phyloP scores from a whole-genome alignment of 148 eudicot genomes.

The Pouteria glomerata region DNA sequence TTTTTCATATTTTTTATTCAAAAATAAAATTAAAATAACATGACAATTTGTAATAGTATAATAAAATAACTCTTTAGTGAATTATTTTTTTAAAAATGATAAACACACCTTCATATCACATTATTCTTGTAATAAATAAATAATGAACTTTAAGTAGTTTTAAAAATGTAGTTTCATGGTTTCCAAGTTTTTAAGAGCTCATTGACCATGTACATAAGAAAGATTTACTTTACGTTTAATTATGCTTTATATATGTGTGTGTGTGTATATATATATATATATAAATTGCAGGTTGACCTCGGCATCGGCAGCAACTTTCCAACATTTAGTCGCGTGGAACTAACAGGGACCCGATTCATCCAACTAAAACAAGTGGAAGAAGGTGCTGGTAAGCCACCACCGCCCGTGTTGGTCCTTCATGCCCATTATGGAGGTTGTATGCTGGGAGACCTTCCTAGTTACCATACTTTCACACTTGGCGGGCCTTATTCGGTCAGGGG shows the following conservation, averaged over 20 bases:
- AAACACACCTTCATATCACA: no score
- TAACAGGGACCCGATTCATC: constrained; percentile 75
- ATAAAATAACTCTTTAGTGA: no score
- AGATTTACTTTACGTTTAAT: not conserved
- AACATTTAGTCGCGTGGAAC: constrained; percentile 83
- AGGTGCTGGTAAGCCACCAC: constrained; percentile 91
- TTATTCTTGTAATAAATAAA: no score
- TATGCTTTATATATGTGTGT: not conserved
- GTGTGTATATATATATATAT: no score
- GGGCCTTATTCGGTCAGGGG: constrained; percentile 99
- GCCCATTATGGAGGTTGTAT: constrained; percentile 98
- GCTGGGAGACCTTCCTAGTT: constrained; percentile 96
- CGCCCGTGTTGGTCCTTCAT: constrained; percentile 92
- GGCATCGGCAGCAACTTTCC: constrained; percentile 90
- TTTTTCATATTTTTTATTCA: no score
- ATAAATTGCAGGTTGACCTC: constrained; percentile 82
- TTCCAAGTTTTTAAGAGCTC: not conserved
- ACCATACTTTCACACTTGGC: constrained; percentile 93
- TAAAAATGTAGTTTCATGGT: no score
- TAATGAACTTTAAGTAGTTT: no score
- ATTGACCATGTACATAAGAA: not conserved
- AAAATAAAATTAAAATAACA: no score
- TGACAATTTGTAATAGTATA: no score
- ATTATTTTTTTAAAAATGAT: no score
- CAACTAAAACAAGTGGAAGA: constrained; percentile 83